Evolutionary conservation across 83 land plant genomes (phyloP), one percentile per base, ranked within the genome.

Genomic region (Isoetes engelmannii): DNA sequence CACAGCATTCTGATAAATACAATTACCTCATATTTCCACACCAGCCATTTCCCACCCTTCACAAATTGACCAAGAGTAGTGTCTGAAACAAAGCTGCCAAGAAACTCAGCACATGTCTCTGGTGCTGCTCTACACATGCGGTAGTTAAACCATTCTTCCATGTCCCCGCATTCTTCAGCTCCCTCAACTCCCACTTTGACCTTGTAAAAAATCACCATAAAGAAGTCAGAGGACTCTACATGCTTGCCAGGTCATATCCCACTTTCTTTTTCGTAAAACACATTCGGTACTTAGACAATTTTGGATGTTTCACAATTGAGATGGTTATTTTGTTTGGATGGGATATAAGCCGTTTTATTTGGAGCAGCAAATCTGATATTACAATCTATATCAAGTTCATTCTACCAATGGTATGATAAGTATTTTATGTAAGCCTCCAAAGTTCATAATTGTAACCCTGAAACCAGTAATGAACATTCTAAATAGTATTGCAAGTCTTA

Each of bases 131-230:
- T 85, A 45, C 88, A 83, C 55, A 95, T 82, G 61, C 99, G 83
- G 79, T 95, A 91, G 66, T 95, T 95, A 68, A 95, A 95, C 99
- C 99, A 95, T 72, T 95, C 99, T 79, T 95, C 99, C 82, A 79
- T 84, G 0, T 95, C 91, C 44, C 89, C 99, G 78, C 84, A 88
- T 78, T 95, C 99, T 71, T 86, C 82, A 47, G 99, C 99, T 61
- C 97, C 99, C 69, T 76, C 44, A 12, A 85, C 88, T 58, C 90
- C 94, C 62, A 95, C 77, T 75, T 95, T 95, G 41, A 95, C 91
- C 98, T 28, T 93, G 79, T 49, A 63, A 48, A 59, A 3, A 66
- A 55, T 5, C 65, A 57, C 17, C 42, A 69, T 15, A 8, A 51
- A 28, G 5, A 4, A 10, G 12, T 48, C 12, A 48, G n/a, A n/a